Conservation (phyloP, 1,284 basidiomycete genomes). For the Phellinidium pouzarii region DNA sequence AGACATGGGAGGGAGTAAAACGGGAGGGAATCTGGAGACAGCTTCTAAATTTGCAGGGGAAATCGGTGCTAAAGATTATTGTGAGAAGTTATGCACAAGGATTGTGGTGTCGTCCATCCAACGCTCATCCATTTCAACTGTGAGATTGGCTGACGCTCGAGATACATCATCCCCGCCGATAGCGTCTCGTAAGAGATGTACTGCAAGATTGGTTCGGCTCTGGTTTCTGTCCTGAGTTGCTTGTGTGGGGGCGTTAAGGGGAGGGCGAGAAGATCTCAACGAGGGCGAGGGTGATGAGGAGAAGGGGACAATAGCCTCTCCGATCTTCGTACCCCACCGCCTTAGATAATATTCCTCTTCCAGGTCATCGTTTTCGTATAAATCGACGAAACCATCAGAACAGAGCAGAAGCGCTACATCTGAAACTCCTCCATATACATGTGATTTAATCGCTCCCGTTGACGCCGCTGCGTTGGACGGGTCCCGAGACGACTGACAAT, state of each 20-base stretch:
- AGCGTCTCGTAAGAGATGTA: conserved; percentile 47
- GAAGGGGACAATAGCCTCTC: conserved; percentile 6
- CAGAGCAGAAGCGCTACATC: conserved; percentile 39
- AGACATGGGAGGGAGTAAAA: too few relatives aligned
- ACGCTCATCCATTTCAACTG: conserved; percentile 53
- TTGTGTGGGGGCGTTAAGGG: neutral
- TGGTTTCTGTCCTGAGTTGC: conserved; percentile 13
- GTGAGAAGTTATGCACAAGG: conserved; percentile 37
- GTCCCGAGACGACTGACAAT: neutral
- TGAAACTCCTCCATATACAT: conserved; percentile 9
- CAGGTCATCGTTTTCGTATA: conserved; percentile 36
- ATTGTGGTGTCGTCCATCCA: conserved; percentile 73
- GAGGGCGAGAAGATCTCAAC: neutral
- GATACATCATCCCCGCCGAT: conserved; percentile 48
- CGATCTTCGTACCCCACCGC: conserved; percentile 17
- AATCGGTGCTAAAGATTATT: conserved; percentile 8
- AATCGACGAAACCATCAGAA: conserved; percentile 52
- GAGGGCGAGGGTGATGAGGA: conserved; percentile 17
- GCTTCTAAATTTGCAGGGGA: neutral
- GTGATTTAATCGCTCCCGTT: conserved; percentile 8
- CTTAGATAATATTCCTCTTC: conserved; percentile 22
- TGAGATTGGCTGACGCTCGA: conserved; percentile 48
- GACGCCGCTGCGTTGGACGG: neutral
- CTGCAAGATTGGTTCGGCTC: conserved; percentile 36
- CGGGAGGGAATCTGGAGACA: neutral